Evolutionary conservation across 805 yeast species (phyloP).

Genomic region (Sugiyamaella mastotermitis): DNA sequence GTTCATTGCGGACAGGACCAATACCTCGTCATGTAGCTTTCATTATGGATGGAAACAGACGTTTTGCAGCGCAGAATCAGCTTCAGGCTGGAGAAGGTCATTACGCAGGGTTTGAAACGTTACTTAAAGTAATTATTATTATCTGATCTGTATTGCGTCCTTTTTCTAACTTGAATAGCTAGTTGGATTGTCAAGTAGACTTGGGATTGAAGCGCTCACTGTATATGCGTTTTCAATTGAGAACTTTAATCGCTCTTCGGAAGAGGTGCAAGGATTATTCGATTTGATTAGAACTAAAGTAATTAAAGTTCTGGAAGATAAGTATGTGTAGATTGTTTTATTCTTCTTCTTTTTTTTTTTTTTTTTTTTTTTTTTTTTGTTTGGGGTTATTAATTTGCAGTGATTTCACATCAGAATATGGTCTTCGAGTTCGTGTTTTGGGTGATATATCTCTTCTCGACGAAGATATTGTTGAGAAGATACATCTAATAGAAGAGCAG

Average conservation of each 20-base stretch:
- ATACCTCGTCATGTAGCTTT: conserved; percentile 87
- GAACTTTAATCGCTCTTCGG: conserved; percentile 77
- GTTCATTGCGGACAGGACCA: conserved; percentile 56
- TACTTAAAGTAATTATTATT: conserved; percentile 38
- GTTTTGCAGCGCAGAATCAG: conserved; percentile 66
- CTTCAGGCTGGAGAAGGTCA: conserved; percentile 87
- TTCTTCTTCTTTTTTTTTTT: too few species aligned
- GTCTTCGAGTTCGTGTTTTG: conserved; percentile 47
- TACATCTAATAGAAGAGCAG: conserved; percentile 54
- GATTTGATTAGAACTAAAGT: conserved; percentile 27
- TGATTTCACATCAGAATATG: conserved; percentile 11
- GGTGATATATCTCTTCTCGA: conserved; percentile 72
- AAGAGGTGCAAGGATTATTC: conserved; percentile 79
- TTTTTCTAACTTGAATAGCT: conserved; percentile 29
- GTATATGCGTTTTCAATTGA: conserved; percentile 95
- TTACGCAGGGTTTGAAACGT: conserved; percentile 72
- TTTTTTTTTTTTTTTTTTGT: too few species aligned
- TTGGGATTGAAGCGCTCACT: conserved; percentile 78
- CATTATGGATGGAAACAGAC: conserved; percentile 95
- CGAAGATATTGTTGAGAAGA: conserved; percentile 56
- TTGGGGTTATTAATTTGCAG: conserved; percentile 1
- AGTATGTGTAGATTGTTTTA: too few species aligned
- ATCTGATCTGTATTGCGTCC: not conserved
- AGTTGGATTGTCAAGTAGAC: conserved; percentile 67
- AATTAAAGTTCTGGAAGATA: too few species aligned